These are phyloP conservation scores for Ophiostoma perfectum DNA, from an alignment of 2,329 filamentous ascomycete species.

Conservation along the genomic window DNA sequence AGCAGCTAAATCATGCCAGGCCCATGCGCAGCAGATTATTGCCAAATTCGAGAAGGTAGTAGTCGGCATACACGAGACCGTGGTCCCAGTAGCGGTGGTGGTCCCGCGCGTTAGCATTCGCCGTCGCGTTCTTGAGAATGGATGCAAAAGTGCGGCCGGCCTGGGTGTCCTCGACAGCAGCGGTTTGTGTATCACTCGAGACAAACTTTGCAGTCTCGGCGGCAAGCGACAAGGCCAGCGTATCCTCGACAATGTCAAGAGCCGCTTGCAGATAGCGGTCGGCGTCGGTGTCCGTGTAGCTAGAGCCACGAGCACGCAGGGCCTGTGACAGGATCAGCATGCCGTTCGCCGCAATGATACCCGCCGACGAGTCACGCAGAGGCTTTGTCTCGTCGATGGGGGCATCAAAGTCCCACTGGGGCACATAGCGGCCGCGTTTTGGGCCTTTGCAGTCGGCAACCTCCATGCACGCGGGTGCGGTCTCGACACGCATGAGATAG, in stretches of 20 bases:
- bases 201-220: conserved; percentile 26
- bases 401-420: conserved; percentile 40
- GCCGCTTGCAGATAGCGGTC: conserved; percentile 31
- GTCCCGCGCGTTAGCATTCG: conserved; percentile 31
- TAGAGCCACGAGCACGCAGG: conserved; percentile 26
- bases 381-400: conserved; percentile 27
- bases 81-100: conserved; percentile 30
- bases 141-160: conserved; percentile 28
- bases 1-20: not conserved
- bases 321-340: conserved; percentile 38
- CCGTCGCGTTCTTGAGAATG: conserved; percentile 32
- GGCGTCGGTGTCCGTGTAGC: conserved; percentile 20
- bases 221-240: conserved; percentile 30
- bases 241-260: conserved; percentile 32
- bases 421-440: conserved; percentile 30
- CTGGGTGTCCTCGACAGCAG: conserved; percentile 21
- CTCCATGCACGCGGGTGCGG: conserved; percentile 32
- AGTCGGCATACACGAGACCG: conserved; percentile 33
- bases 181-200: not conserved
- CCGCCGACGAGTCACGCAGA: conserved; percentile 37
- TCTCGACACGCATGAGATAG: conserved; percentile 41
- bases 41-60: conserved; percentile 14
- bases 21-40: conserved; percentile 15
- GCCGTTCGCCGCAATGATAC: conserved; percentile 40
- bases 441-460: conserved; percentile 26